Base-by-base conservation (phyloP, 2,329 filamentous ascomycete species). In the Karstenula rhodostoma region DNA sequence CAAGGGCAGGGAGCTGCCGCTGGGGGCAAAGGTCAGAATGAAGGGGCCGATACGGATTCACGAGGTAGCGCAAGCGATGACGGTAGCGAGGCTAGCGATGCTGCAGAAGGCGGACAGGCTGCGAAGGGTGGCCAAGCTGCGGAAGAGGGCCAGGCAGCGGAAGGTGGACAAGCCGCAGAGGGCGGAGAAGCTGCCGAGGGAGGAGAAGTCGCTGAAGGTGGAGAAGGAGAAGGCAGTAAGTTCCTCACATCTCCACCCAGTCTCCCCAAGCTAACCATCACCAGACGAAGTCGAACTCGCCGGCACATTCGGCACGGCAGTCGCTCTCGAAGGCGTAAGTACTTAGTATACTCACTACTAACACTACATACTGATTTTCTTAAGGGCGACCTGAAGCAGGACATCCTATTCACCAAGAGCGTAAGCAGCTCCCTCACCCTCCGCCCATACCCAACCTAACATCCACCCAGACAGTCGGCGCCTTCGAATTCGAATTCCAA, bases 401-500 rank as follows among this genome's bases (percentile, higher is more conserved):
- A 70, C 43, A 59, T 66, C n/a, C 46, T 65, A 10, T 70, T 67
- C 58, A 68, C 67, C 6, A 60, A 60, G n/a, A 67, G 63, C 55
- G 65, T 65, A 59, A 44, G 58, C 56, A 19, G 4, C 27, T 12
- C 37, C 19, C 15, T 8, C 25, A 1, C 19, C 23, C 43, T 13
- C 47, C 3, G 44, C 13, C 40, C 13, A 7, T 0, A 32, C 6
- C n/a, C 2, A n/a, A 25, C 23, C 59, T 60, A 10, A 62, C 37
- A 46, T 32, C 6, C 19, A 19, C 42, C 3, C 35, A 67, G 65
- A 64, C 68, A 10, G 60, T 70, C 44, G 68, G 66, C 8, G 56
- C 66, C 22, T 67, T 70, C 51, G 68, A 70, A 56, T 67, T 58
- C 48, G 68, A 70, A 46, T 68, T 67, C 57, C 63, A 67, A 50